phyloP scores from a whole-genome alignment of 441 rosid species.

The Adansonia rubrostipa region DNA sequence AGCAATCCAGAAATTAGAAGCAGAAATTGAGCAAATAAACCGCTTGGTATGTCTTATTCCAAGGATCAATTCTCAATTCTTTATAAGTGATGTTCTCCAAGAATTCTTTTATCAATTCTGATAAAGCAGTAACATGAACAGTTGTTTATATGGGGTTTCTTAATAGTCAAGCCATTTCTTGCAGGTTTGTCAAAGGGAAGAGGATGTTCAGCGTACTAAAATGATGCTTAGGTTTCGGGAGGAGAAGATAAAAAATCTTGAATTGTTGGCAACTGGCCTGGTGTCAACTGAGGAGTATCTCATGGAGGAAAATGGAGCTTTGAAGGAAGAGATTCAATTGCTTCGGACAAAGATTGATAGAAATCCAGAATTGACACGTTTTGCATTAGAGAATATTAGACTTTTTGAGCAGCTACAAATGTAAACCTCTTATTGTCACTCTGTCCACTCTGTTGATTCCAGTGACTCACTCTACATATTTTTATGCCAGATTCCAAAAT shows the following conservation, averaged over 20 bases:
- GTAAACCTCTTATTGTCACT: slow-evolving; percentile 46
- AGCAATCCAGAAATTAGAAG: slow-evolving; percentile 53
- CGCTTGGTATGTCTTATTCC: slow-evolving; percentile 53
- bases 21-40: slow-evolving; percentile 62
- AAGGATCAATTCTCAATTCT: slow-evolving; percentile 23
- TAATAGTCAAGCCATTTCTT: slow-evolving; percentile 34
- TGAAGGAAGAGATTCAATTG: slow-evolving; percentile 69
- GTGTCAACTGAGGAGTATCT: slow-evolving; percentile 60
- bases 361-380: slow-evolving; percentile 63
- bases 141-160: slow-evolving; percentile 26
- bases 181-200: slow-evolving; percentile 68
- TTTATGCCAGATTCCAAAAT: slow-evolving; percentile 63
- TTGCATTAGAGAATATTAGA: slow-evolving; percentile 65
- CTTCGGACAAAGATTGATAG: slow-evolving; percentile 61
- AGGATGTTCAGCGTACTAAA: slow-evolving; percentile 61
- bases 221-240: slow-evolving; percentile 63
- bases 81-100: slow-evolving; percentile 19
- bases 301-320: slow-evolving; percentile 61
- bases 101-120: slow-evolving; percentile 16
- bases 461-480: slow-evolving; percentile 24
- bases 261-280: slow-evolving; percentile 51
- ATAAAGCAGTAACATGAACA: slow-evolving; percentile 14
- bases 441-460: slow-evolving; percentile 20
- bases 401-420: slow-evolving; percentile 67
- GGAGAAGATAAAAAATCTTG: slow-evolving; percentile 65